Base-by-base conservation (phyloP, 2,329 filamentous ascomycete genomes). In the Verruconis gallopava region DNA sequence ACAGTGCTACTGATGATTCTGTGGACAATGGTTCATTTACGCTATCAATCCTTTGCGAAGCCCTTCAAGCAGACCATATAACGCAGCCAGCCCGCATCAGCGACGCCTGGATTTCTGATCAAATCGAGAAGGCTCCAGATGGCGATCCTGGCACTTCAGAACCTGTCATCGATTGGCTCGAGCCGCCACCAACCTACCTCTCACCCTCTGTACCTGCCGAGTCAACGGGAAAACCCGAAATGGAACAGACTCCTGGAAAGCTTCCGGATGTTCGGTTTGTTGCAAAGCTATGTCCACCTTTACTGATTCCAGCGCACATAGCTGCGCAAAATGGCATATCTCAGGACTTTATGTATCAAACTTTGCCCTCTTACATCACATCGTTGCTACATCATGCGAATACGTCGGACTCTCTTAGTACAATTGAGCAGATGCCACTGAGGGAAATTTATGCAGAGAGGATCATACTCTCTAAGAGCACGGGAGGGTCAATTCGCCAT, bases 231-330 rank as follows among this genome's bases (percentile, higher is more conserved):
- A 46, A 69, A 63, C 51, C 63, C 33, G 59, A 74, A 44, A 64
- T 68, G 6, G 73, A 78, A 60, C 67, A 72, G 34, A 58, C 73
- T 19, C 19, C 22, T 35, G 64, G 68, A 1, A 75, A 75, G 47
- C 66, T 81, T 3, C 80, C 81, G 3, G 75, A 84, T 40, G 76
- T 84, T 45, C 75, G 79, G 49, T 91, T 91, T 57, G 73, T 79
- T 34, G 82, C 81, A 2, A 75, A 72, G 9, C 78, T 91, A 40
- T 75, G 84, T 43, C 85, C 84, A 2, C 81, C 84, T 0, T 62
- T 93, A 6, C 69, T 80, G 11, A 67, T 91, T 3, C 79, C 84
- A 0, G 71, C 77, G 36, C 66, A 66, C 25, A 69, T 79, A 14
- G 80, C 79, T 52, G 65, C 72, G 44, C 71, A 76, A 19, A 68